Conservation (phyloP, 1,284 basidiomycete genomes). For the Austropuccinia psidii region DNA sequence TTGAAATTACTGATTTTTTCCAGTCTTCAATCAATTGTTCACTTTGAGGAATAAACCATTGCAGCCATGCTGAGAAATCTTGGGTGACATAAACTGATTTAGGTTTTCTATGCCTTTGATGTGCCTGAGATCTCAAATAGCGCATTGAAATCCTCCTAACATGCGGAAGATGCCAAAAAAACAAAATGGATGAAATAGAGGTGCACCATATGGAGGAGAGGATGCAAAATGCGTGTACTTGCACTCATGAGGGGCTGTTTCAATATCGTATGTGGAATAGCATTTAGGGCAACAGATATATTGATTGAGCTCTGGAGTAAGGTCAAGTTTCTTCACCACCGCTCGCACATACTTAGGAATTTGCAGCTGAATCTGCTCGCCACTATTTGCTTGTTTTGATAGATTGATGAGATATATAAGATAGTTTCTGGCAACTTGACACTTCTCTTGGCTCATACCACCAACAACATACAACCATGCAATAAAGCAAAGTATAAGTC, state of each 20-base stretch:
- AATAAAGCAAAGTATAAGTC: too few species aligned
- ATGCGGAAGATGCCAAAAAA: not conserved
- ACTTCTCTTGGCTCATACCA: not conserved
- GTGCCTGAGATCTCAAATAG: not conserved
- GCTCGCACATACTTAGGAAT: not conserved
- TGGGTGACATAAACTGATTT: not conserved
- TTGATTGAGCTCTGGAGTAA: not conserved
- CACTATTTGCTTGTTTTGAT: not conserved
- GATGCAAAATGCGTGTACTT: not conserved
- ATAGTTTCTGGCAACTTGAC: not conserved
- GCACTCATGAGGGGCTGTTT: not conserved
- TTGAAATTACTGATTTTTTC: too few species aligned
- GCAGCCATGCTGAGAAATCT: conserved; percentile 1
- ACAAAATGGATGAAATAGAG: not conserved
- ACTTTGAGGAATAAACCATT: conserved; percentile 1
- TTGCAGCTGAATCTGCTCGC: too few species aligned
- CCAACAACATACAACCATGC: not conserved
- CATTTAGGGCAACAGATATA: not conserved
- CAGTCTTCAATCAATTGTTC: conserved; percentile 16
- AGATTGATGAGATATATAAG: not conserved
- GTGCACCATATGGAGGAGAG: not conserved
- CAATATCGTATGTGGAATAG: not conserved
- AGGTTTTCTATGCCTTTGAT: not conserved
- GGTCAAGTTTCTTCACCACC: not conserved
- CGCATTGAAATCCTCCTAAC: too few species aligned